These are phyloP conservation scores for Clavispora asparagi DNA, from an alignment of 805 yeast species.

Conservation along the genomic window DNA sequence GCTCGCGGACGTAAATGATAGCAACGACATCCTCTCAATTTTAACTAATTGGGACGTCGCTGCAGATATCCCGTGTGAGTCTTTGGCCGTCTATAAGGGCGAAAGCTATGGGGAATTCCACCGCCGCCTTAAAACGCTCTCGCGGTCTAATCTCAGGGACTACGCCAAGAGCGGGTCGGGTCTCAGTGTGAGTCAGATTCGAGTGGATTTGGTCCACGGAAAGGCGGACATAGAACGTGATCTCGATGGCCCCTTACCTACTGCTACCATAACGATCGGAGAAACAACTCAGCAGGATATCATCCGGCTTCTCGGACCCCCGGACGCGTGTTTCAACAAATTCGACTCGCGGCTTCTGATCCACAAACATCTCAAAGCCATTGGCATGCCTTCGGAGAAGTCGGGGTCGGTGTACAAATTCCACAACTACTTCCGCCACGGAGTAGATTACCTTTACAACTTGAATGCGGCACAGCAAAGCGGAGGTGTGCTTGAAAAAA, in stretches of 20 bases:
- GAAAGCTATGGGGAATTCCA: conserved; percentile 27
- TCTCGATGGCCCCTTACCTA: conserved; percentile 3
- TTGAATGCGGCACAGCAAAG: conserved; percentile 20
- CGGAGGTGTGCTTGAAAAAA: conserved; percentile 37
- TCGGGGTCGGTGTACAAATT: conserved; percentile 27
- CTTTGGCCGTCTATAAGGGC: conserved; percentile 38
- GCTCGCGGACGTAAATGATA: conserved; percentile 10
- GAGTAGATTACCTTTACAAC: conserved; percentile 51
- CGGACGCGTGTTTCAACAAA: conserved; percentile 47
- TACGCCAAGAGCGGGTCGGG: neutral
- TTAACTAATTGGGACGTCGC: conserved; percentile 29
- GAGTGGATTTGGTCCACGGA: conserved; percentile 17
- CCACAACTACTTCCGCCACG: conserved; percentile 53
- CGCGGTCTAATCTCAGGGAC: neutral
- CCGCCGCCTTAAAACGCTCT: neutral
- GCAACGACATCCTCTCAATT: conserved; percentile 21
- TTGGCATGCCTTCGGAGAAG: conserved; percentile 2
- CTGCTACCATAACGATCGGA: conserved; percentile 25
- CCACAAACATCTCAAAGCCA: conserved; percentile 27
- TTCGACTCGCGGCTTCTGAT: conserved; percentile 40
- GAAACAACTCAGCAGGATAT: conserved; percentile 46
- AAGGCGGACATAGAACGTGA: conserved; percentile 17
- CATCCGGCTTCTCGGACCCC: conserved; percentile 47
- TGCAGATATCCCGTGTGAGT: conserved; percentile 30
- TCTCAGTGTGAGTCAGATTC: conserved; percentile 6